Percentiles rank a stretch among this genome's conserved stretches.
Conservation (phyloP, 352 stramenopile species). For the Pilasporangium apinafurcum region DNA sequence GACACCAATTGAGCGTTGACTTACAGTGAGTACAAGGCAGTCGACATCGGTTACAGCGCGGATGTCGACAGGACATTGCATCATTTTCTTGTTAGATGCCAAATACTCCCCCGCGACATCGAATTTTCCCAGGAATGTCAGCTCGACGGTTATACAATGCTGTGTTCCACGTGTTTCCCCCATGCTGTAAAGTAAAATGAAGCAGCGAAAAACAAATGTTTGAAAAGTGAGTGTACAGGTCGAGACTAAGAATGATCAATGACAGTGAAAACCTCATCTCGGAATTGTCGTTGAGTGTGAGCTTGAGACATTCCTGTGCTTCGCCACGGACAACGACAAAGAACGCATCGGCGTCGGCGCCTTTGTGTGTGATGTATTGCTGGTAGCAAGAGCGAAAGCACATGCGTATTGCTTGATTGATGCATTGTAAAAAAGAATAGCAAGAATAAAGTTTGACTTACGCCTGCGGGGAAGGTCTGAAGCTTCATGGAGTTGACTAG, state of each 20-base stretch:
- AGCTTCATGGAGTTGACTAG: slow-evolving; percentile 83
- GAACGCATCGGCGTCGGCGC: slow-evolving; percentile 68
- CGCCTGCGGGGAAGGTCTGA: slow-evolving; percentile 42
- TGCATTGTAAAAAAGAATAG: not conserved
- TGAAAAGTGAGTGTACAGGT: not conserved
- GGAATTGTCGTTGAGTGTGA: slow-evolving; percentile 53
- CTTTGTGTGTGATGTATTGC: slow-evolving; percentile 79
- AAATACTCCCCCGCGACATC: slow-evolving; percentile 80
- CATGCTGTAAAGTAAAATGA: slow-evolving; percentile 19
- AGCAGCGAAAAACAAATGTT: too few relatives aligned
- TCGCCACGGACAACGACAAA: slow-evolving; percentile 71
- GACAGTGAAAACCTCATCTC: slow-evolving; percentile 33
- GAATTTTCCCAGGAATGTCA: slow-evolving; percentile 77
- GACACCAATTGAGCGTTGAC: slow-evolving; percentile 2
- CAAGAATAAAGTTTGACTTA: slow-evolving; percentile 7
- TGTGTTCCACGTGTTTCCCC: slow-evolving; percentile 52
- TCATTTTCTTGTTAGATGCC: slow-evolving; percentile 60
- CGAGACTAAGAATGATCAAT: not conserved
- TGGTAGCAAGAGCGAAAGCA: slow-evolving; percentile 9
- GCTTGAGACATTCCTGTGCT: slow-evolving; percentile 57
- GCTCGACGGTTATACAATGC: slow-evolving; percentile 62
- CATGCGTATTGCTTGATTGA: too few relatives aligned
- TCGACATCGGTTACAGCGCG: slow-evolving; percentile 61
- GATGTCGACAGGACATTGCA: slow-evolving; percentile 63
- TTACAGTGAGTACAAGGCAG: slow-evolving; percentile 70